phyloP scores from a whole-genome alignment of 2,329 filamentous ascomycete genomes.

The Fusarium pininemorale region DNA sequence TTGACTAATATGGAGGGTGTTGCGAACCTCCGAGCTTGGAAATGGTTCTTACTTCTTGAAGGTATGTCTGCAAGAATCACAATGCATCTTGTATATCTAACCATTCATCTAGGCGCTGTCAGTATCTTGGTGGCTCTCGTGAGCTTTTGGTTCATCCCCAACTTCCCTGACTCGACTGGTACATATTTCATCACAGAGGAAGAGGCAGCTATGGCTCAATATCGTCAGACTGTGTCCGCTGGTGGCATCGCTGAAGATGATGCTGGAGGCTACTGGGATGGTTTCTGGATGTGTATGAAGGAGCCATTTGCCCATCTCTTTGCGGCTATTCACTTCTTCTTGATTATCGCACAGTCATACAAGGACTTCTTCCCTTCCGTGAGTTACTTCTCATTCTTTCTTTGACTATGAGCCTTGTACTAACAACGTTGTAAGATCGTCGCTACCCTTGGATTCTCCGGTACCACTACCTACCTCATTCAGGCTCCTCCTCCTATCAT shows the following conservation, averaged over 20 bases:
- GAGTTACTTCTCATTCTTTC: fast-evolving
- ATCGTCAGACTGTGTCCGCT: slow-evolving; percentile 48
- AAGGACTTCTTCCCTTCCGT: slow-evolving; percentile 56
- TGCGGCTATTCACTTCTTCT: slow-evolving; percentile 51
- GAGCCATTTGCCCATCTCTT: slow-evolving; percentile 53
- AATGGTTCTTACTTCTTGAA: slow-evolving; percentile 56
- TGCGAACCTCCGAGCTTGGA: slow-evolving; percentile 48
- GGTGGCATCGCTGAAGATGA: slow-evolving; percentile 50
- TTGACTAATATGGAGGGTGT: slow-evolving; percentile 54
- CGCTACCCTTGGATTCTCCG: slow-evolving; percentile 40
- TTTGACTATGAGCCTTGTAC: no score
- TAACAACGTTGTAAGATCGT: neutral
- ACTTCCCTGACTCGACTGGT: slow-evolving; percentile 46
- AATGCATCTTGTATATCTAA: no score
- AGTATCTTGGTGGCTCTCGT: slow-evolving; percentile 46
- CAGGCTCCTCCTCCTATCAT: slow-evolving; percentile 55
- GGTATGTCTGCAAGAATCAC: neutral
- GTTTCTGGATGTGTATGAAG: slow-evolving; percentile 44
- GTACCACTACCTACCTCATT: slow-evolving; percentile 50
- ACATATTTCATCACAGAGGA: slow-evolving; percentile 50
- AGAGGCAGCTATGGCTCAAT: slow-evolving; percentile 51
- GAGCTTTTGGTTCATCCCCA: slow-evolving; percentile 50
- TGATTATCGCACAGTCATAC: slow-evolving; percentile 54
- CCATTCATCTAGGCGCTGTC: slow-evolving; percentile 32
- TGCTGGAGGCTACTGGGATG: slow-evolving; percentile 51